phyloP scores from a whole-genome alignment of 352 stramenopile genomes.

The Aphanomyces astaci region DNA sequence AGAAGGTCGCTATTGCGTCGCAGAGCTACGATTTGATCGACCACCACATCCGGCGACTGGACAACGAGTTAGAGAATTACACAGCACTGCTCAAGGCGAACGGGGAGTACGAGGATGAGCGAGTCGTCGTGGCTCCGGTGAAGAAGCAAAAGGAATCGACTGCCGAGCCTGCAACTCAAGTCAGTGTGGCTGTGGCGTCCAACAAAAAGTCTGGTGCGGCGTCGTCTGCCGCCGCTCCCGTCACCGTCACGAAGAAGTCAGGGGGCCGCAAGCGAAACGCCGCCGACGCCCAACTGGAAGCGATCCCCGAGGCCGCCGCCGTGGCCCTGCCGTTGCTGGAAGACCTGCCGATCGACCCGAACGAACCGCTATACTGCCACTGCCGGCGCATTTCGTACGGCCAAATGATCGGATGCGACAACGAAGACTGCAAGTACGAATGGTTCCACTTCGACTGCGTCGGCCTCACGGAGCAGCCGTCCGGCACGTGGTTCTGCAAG shows the following conservation, averaged over 20 bases:
- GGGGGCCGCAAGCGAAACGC: constrained; percentile 43
- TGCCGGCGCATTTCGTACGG: constrained; percentile 83
- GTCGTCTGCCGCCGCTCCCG: constrained; percentile 14
- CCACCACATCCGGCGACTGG: constrained; percentile 74
- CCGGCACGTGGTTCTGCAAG: constrained; percentile 76
- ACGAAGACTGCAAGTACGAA: constrained; percentile 89
- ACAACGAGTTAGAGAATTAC: constrained; percentile 71
- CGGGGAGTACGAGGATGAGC: constrained; percentile 76
- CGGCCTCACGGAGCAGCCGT: constrained; percentile 71
- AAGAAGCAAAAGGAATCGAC: constrained; percentile 34
- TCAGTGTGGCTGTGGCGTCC: constrained; percentile 22
- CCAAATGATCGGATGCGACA: constrained; percentile 89
- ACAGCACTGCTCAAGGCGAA: constrained; percentile 56
- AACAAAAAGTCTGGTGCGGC: neutral
- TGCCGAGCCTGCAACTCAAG: constrained; percentile 26
- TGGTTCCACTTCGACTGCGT: constrained; percentile 90
- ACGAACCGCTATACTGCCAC: constrained; percentile 83
- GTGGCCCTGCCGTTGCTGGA: constrained; percentile 44
- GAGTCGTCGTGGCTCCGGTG: constrained; percentile 22
- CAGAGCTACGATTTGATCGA: constrained; percentile 83
- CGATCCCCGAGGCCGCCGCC: constrained; percentile 26
- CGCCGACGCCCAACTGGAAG: constrained; percentile 32
- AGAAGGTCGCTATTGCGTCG: constrained; percentile 81
- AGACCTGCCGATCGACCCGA: constrained; percentile 78
- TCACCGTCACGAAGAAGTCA: constrained; percentile 4